Percentiles rank a stretch among this genome's conserved stretches.
Conservation (phyloP, 495 filamentous ascomycete species). For the Xylaria sp. region DNA sequence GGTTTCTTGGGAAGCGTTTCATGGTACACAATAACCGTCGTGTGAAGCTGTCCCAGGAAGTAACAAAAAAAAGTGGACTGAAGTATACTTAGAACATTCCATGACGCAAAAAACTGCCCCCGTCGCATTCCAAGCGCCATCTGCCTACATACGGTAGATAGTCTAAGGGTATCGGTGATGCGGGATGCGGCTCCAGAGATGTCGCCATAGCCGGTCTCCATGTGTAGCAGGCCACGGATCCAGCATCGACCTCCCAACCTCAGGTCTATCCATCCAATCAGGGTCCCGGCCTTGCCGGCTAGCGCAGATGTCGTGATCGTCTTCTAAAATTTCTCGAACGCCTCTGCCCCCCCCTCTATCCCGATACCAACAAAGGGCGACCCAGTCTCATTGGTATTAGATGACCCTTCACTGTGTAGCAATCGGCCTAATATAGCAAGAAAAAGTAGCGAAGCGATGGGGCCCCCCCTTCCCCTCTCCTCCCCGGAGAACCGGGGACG, state of each 20-base stretch:
- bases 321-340: slow-evolving; percentile 40
- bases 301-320: slow-evolving; percentile 51
- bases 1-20: not conserved
- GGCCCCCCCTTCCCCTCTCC: too few species aligned
- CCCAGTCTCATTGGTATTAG: slow-evolving; percentile 8
- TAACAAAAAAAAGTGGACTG: slow-evolving; percentile 30
- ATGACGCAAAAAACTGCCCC: slow-evolving; percentile 8
- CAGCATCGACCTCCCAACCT: slow-evolving; percentile 11
- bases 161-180: slow-evolving; percentile 28
- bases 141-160: not conserved
- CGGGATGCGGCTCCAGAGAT: slow-evolving; percentile 26
- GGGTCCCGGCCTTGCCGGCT: slow-evolving; percentile 30
- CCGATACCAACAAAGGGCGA: not conserved
- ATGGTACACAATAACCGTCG: slow-evolving; percentile 25
- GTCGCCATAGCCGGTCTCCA: slow-evolving; percentile 30
- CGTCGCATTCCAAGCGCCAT: not conserved
- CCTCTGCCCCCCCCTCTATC: not conserved
- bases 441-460: too few species aligned
- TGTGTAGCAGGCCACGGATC: slow-evolving; percentile 12
- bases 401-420: not conserved
- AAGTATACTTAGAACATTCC: not conserved
- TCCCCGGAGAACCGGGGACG: not conserved
- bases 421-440: not conserved
- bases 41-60: not conserved
- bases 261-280: slow-evolving; percentile 40